These are phyloP conservation scores for Ogataea polymorpha DNA, from an alignment of 805 yeast species.

Conservation along the genomic window DNA sequence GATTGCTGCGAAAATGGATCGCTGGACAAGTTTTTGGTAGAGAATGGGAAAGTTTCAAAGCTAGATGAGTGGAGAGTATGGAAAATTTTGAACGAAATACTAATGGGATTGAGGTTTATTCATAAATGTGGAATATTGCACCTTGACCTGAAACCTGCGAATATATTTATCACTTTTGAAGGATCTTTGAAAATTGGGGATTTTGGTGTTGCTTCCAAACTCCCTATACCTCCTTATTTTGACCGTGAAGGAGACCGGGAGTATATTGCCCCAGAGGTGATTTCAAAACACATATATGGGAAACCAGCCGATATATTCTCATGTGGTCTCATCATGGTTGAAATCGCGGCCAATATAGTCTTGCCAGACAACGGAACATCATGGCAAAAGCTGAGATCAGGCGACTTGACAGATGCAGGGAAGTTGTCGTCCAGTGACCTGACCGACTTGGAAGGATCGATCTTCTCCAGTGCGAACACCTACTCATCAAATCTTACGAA, in stretches of 20 bases:
- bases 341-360: slow-evolving; percentile 92
- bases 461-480: slow-evolving; percentile 20
- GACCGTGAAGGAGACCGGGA: slow-evolving; percentile 98
- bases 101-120: slow-evolving; percentile 75
- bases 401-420: slow-evolving; percentile 95
- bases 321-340: slow-evolving; percentile 89
- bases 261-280: slow-evolving; percentile 95
- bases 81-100: slow-evolving; percentile 86
- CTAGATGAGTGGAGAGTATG: slow-evolving; percentile 97
- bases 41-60: slow-evolving; percentile 69
- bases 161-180: slow-evolving; percentile 89
- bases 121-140: slow-evolving; percentile 79
- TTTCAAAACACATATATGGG: slow-evolving; percentile 76
- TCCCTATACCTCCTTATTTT: slow-evolving; percentile 67
- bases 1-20: slow-evolving; percentile 93
- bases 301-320: slow-evolving; percentile 94
- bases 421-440: slow-evolving; percentile 72
- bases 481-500: slow-evolving; percentile 21
- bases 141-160: slow-evolving; percentile 92
- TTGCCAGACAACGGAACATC: slow-evolving; percentile 94
- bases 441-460: slow-evolving; percentile 29
- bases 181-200: slow-evolving; percentile 94
- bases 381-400: slow-evolving; percentile 94
- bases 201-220: slow-evolving; percentile 87
- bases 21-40: slow-evolving; percentile 72